These are phyloP conservation scores for Cercospora nicotianae DNA, from an alignment of 2,329 filamentous ascomycete genomes.

Conservation along the genomic window DNA sequence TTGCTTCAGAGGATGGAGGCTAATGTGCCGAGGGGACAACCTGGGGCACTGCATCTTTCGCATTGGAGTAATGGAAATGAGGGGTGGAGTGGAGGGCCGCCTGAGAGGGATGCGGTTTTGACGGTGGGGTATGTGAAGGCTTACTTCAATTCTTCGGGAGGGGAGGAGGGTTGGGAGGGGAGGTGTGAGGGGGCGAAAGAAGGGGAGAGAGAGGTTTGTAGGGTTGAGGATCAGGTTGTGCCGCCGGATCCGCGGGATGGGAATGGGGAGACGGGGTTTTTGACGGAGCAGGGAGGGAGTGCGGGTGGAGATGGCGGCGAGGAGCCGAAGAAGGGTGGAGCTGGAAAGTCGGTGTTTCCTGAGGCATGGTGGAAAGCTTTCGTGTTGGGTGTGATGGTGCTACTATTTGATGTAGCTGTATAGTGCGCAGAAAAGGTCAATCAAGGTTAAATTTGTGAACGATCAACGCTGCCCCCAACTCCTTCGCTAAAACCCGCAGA, in stretches of 20 bases:
- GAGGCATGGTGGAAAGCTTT: slow-evolving; percentile 9
- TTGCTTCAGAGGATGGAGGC: slow-evolving; percentile 56
- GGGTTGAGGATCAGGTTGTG: slow-evolving; percentile 23
- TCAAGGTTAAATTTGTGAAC: background rate
- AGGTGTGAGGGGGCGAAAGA: background rate
- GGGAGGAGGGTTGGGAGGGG: background rate
- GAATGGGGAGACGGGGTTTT: slow-evolving; percentile 25
- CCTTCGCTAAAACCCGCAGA: background rate
- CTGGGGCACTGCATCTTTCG: slow-evolving; percentile 68
- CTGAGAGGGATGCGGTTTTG: slow-evolving; percentile 60
- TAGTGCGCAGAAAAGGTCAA: background rate
- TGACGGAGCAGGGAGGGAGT: background rate
- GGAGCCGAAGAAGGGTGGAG: background rate
- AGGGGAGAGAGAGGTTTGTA: slow-evolving; percentile 16
- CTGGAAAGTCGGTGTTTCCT: background rate
- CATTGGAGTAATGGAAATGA: slow-evolving; percentile 77
- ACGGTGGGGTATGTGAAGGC: slow-evolving; percentile 70
- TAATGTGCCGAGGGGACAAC: slow-evolving; percentile 49
- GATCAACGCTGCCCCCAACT: background rate
- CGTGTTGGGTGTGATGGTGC: background rate
- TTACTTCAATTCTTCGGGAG: slow-evolving; percentile 69
- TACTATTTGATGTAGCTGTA: background rate
- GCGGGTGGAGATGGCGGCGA: background rate
- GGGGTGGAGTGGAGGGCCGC: slow-evolving; percentile 71
- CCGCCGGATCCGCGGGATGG: slow-evolving; percentile 22